Base-by-base conservation (phyloP, 176 grass and related monocot species). In the Paspalum notatum region DNA sequence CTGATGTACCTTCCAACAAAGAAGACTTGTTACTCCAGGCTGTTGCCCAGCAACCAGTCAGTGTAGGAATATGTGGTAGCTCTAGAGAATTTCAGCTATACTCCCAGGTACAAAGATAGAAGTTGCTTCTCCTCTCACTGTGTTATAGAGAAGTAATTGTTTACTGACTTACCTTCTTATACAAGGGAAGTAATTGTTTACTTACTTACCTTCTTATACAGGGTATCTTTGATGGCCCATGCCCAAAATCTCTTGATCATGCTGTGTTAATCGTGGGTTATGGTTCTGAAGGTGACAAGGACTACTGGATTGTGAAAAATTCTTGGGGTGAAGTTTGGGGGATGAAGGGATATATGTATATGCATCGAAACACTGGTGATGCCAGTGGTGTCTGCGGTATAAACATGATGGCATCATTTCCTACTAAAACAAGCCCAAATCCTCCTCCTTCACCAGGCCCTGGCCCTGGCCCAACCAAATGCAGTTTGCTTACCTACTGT, bases 231-330 rank as follows among this genome's bases (percentile, higher is more conserved):
- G 91, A 89, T 41, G 96, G 96, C 13, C 96, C 96, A 58, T 98
- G 96, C 60, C 90, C 92, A 59, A 93, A 92, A 18, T 89, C 96
- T 66, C 86, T 98, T 80, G 92, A 98, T 82, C 96, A 95, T 73
- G 96, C 96, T 59, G 92, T 98, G 17, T 80, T 98, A 13, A 93
- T 98, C 67, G 96, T 98, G 21, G 96, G 96, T 60, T 98, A 98
- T 89, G 79, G 92, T 61, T 98, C 88, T 72, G 79, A 94, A 78
- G 82, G 86, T 48, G 92, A 88, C 47, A 90, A 92, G 74, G 90
- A 98, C 72, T 98, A 98, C 59, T 98, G 96, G 95, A 95, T 98
- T 74, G 39, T 98, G 68, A 98, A 98, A 76, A 98, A 98, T 61
- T 95, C 96, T 9, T 98, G 96, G 96, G 96, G 96, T 62, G 88